Base-by-base conservation (phyloP, 2,329 filamentous ascomycete genomes). In the Colletotrichum agaves region DNA sequence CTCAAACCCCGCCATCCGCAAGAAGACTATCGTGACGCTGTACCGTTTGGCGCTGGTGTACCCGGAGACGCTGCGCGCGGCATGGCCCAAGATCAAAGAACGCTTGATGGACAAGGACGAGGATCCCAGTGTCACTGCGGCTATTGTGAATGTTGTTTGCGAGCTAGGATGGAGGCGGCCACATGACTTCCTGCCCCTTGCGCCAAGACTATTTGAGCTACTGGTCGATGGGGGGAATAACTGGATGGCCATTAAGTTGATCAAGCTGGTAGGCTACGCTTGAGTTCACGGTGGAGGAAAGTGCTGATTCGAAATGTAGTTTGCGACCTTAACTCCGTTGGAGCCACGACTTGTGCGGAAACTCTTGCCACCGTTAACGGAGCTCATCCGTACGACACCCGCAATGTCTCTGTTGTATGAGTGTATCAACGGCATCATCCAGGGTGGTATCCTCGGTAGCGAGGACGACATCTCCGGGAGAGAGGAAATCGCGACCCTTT, bases 191-290 rank as follows among this genome's bases (percentile, higher is more conserved):
- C 83, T 99, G 33, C 93, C 96, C 13, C 84, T 99, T 33, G 96
- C 96, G 0, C 96, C 96, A 8, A 87, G 96, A 66, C 81, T 99
- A 27, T 99, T 98, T 74, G 94, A 98, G 76, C 85, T 99, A 17
- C 83, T 99, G 27, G 94, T 98, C 12, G 92, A 97, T 69, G 91
- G 94, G 63, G 92, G 92, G 41, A 98, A 99, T 79, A 99, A 99
- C 79, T 99, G 96, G 96, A 98, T 99, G 95, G 94, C 94, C 67
- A 99, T 99, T 77, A 99, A 99, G 78, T 88, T 99, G 70, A 98
- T 99, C 78, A 99, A 99, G 81, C 86, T 99, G 70, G 93, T 95
- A 78, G 72, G 88, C 81, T 37, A 13, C 21, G 6, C 17, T 21
- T 23, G 15, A 8, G 23, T 13, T 31, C 13, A 35, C 8, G 15